These are phyloP conservation scores for Agaricales sp. DNA, from an alignment of 1,284 basidiomycete species.

Conservation along the genomic window DNA sequence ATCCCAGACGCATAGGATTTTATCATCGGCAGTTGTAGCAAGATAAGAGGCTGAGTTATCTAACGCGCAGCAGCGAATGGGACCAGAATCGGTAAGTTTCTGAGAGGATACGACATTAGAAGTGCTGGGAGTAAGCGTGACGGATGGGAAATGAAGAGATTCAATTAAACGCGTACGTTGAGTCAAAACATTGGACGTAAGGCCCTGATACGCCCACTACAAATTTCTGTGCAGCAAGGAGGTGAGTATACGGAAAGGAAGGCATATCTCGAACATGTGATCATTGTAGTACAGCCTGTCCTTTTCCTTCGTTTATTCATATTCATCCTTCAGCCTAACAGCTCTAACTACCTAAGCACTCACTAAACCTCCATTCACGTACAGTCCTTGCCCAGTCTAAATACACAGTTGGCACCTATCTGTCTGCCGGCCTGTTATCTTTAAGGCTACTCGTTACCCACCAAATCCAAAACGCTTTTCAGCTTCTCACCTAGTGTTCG, in stretches of 20 bases:
- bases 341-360: no score
- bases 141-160: constrained; percentile 7
- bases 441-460: no score
- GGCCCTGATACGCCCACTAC: constrained; percentile 33
- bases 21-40: constrained; percentile 69
- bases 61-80: constrained; percentile 53
- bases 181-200: constrained; percentile 46
- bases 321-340: no score
- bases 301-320: no score
- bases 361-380: no score
- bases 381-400: no score
- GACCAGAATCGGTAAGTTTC: constrained; percentile 27
- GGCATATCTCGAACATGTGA: constrained; percentile 1
- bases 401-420: no score
- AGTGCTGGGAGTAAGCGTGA: constrained; percentile 36
- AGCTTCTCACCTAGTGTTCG: no score
- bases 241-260: background rate
- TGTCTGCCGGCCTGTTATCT: no score
- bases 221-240: background rate
- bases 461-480: no score
- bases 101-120: constrained; percentile 13
- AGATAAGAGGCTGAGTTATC: constrained; percentile 38
- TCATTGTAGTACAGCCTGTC: no score
- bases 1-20: constrained; percentile 67
- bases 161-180: constrained; percentile 26